These are phyloP conservation scores for Sarocladiaceae sp. DNA, from an alignment of 2,329 filamentous ascomycete species.

Conservation along the genomic window DNA sequence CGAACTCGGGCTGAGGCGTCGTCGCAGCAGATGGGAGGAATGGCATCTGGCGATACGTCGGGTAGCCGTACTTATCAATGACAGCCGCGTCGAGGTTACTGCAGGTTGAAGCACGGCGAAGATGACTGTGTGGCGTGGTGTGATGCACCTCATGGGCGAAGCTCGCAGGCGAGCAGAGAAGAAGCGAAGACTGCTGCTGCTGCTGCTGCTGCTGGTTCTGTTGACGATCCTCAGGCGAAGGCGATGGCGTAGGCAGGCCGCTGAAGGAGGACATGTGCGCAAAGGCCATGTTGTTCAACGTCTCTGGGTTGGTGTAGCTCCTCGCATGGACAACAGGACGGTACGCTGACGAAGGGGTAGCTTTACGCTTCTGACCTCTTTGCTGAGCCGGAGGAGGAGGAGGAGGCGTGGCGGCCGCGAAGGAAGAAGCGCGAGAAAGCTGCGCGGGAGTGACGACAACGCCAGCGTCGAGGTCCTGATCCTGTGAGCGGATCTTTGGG, in stretches of 20 bases:
- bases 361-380: slow-evolving; percentile 11
- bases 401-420: slow-evolving; percentile 12
- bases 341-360: slow-evolving; percentile 3
- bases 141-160: slow-evolving; percentile 35
- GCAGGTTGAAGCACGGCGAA: slow-evolving; percentile 56
- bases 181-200: slow-evolving; percentile 31
- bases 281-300: slow-evolving; percentile 34
- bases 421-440: slow-evolving; percentile 25
- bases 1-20: slow-evolving; percentile 27
- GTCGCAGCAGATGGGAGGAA: slow-evolving; percentile 20
- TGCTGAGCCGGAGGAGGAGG: slow-evolving; percentile 8
- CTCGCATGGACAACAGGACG: slow-evolving; percentile 34
- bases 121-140: slow-evolving; percentile 14
- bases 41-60: slow-evolving; percentile 75
- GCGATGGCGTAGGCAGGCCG: slow-evolving; percentile 15
- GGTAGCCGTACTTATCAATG: slow-evolving; percentile 68
- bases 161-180: slow-evolving; percentile 62
- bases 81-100: slow-evolving; percentile 59
- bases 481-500: slow-evolving; percentile 80
- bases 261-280: slow-evolving; percentile 33
- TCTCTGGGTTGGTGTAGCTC: slow-evolving; percentile 57
- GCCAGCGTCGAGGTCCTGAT: slow-evolving; percentile 64
- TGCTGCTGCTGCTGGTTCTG: slow-evolving; percentile 16
- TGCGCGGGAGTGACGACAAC: slow-evolving; percentile 35
- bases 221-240: slow-evolving; percentile 16